These are phyloP conservation scores for Penicillium desertorum DNA, from an alignment of 495 filamentous ascomycete species.

Conservation along the genomic window DNA sequence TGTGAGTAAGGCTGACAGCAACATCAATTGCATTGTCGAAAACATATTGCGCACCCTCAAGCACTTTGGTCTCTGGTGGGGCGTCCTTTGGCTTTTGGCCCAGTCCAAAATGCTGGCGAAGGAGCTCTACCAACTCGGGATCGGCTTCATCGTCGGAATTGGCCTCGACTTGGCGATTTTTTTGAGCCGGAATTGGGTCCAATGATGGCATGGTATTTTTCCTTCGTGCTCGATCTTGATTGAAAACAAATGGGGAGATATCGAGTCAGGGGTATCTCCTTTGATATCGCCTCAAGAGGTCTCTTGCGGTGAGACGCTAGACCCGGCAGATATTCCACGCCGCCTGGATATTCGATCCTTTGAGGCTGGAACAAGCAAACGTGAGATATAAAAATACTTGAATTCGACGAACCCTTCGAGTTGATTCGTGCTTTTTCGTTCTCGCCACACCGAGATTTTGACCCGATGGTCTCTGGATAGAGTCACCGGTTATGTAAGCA, in stretches of 20 bases:
- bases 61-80: conserved; percentile 69
- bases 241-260: background rate
- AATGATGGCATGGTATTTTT: conserved; percentile 28
- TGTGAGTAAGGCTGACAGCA: conserved; percentile 72
- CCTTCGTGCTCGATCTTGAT: background rate
- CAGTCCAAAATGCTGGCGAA: conserved; percentile 74
- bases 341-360: background rate
- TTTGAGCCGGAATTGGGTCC: conserved; percentile 19
- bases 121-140: conserved; percentile 79
- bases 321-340: conserved; percentile 3
- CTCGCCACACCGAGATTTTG: conserved; percentile 29
- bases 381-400: background rate
- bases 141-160: conserved; percentile 84
- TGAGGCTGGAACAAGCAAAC: background rate
- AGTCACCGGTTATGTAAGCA: conserved; percentile 28
- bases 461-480: conserved; percentile 18
- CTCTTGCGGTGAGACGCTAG: conserved; percentile 2
- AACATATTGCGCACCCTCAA: conserved; percentile 79
- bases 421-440: background rate
- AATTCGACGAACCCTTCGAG: background rate
- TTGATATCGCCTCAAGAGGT: conserved; percentile 2
- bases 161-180: conserved; percentile 18
- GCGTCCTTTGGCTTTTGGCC: conserved; percentile 53
- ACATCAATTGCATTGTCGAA: conserved; percentile 94
- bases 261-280: conserved; percentile 9